Evolutionary conservation across 768 basidiomycete genomes (phyloP).

Genomic region (Myochromella boudieri): DNA sequence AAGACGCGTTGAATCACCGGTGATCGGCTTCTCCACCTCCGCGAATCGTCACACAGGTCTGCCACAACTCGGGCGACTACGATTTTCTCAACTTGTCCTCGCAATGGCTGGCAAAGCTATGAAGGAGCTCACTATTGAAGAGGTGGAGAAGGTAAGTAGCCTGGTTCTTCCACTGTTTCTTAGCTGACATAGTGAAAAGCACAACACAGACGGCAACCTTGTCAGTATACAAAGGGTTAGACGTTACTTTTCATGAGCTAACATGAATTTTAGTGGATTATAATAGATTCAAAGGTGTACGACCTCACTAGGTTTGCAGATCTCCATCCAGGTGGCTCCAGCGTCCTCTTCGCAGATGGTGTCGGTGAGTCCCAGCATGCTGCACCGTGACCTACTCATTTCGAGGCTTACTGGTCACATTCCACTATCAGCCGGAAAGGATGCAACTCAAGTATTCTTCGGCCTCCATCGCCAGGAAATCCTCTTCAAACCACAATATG

Average conservation of each 20-base stretch:
- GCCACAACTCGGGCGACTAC: background rate
- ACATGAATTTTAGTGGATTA: slow-evolving; percentile 60
- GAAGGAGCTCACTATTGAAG: slow-evolving; percentile 51
- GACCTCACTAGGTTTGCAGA: slow-evolving; percentile 78
- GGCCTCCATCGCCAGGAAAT: slow-evolving; percentile 84
- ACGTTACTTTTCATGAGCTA: background rate
- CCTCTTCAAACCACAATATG: slow-evolving; percentile 69
- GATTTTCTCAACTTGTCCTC: background rate
- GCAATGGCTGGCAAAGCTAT: slow-evolving; percentile 12
- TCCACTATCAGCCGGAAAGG: slow-evolving; percentile 58
- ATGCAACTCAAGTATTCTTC: slow-evolving; percentile 81
- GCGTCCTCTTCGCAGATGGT: slow-evolving; percentile 63
- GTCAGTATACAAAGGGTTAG: slow-evolving; percentile 37
- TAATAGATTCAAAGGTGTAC: slow-evolving; percentile 80
- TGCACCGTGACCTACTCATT: too few species aligned
- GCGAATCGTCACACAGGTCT: background rate
- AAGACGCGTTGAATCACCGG: too few species aligned
- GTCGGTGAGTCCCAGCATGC: slow-evolving; percentile 55
- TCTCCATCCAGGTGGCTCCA: slow-evolving; percentile 82
- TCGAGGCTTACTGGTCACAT: background rate
- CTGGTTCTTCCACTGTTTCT: background rate
- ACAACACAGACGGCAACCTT: slow-evolving; percentile 83
- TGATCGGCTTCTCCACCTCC: background rate
- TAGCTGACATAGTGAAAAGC: slow-evolving; percentile 42
- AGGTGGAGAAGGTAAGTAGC: slow-evolving; percentile 62